Conservation (phyloP, 805 yeast species). For the Wickerhamiella siamensis region DNA sequence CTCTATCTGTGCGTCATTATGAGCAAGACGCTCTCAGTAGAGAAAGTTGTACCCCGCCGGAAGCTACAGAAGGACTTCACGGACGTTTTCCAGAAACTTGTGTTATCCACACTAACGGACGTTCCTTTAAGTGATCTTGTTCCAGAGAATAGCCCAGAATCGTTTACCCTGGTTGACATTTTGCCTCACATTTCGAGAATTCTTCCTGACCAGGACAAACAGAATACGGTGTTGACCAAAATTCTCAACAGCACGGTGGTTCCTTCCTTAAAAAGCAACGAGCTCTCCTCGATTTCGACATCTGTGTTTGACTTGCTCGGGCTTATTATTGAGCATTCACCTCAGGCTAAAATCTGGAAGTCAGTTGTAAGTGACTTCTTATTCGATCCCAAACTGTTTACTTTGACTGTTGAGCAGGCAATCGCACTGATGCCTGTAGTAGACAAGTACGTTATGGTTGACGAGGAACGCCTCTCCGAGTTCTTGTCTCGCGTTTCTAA, state of each 20-base stretch:
- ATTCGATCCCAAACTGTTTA: conserved; percentile 46
- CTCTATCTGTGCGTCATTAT: conserved; percentile 32
- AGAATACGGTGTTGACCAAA: conserved; percentile 33
- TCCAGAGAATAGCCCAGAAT: conserved; percentile 2
- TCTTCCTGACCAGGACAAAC: conserved; percentile 48
- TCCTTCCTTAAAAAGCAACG: conserved; percentile 34
- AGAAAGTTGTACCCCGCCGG: conserved; percentile 49
- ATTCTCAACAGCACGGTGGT: conserved; percentile 40
- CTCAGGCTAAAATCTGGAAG: conserved; percentile 46
- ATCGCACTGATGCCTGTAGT: conserved; percentile 43
- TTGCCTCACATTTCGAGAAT: conserved; percentile 31
- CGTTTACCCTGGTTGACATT: conserved; percentile 23
- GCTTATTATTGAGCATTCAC: conserved; percentile 22
- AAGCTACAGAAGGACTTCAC: conserved; percentile 43
- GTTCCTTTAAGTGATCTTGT: conserved; percentile 4
- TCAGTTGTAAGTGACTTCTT: conserved; percentile 47
- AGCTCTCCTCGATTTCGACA: not conserved
- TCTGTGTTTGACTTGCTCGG: conserved; percentile 32
- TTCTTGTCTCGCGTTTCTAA: conserved; percentile 31
- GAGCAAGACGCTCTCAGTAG: conserved; percentile 40
- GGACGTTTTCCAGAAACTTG: conserved; percentile 30
- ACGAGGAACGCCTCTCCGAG: conserved; percentile 46
- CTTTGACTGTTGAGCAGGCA: conserved; percentile 20
- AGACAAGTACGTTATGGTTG: conserved; percentile 47
- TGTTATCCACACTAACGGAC: conserved; percentile 20